A percentile compares a stretch with the other conserved stretches of the same genome.
phyloP scores from a whole-genome alignment of 371 early-diverging fungal species.

The Mortierella sp. region DNA sequence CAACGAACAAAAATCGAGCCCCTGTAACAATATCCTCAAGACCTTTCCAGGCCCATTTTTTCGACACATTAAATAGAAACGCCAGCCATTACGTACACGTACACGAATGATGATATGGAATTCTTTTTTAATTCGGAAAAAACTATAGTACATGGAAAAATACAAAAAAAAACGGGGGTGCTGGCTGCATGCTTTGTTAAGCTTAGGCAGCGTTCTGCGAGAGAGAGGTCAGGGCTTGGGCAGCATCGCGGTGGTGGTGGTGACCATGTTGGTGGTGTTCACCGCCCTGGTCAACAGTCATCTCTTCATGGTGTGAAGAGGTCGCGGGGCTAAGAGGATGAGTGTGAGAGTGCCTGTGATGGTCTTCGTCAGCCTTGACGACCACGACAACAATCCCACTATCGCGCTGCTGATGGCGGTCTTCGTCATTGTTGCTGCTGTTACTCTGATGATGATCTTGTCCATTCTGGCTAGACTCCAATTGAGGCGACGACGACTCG shows the following conservation, averaged over 20 bases:
- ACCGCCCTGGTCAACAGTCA: not conserved
- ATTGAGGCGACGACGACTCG: not conserved
- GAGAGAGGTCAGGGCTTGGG: conserved; percentile 39
- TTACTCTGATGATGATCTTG: not conserved
- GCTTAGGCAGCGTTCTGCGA: conserved; percentile 16
- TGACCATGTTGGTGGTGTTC: not conserved
- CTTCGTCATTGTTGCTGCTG: not conserved
- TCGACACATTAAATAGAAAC: not conserved
- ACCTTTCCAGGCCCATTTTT: not conserved
- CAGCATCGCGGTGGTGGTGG: conserved; percentile 29
- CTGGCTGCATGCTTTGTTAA: not conserved
- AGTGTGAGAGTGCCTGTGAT: not conserved
- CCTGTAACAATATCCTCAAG: not conserved
- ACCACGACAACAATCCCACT: conserved; percentile 27
- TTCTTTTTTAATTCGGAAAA: conserved; percentile 2
- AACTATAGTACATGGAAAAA: not conserved
- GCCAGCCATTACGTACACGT: not conserved
- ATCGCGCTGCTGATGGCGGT: conserved; percentile 5
- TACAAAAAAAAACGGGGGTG: not conserved
- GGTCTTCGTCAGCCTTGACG: conserved; percentile 17
- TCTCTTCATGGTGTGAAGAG: not conserved
- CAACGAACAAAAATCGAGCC: not conserved
- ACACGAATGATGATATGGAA: not conserved
- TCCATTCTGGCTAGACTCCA: not conserved
- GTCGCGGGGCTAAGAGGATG: not conserved